phyloP scores from a whole-genome alignment of 148 eudicot species.

The Oxyria digyna region DNA sequence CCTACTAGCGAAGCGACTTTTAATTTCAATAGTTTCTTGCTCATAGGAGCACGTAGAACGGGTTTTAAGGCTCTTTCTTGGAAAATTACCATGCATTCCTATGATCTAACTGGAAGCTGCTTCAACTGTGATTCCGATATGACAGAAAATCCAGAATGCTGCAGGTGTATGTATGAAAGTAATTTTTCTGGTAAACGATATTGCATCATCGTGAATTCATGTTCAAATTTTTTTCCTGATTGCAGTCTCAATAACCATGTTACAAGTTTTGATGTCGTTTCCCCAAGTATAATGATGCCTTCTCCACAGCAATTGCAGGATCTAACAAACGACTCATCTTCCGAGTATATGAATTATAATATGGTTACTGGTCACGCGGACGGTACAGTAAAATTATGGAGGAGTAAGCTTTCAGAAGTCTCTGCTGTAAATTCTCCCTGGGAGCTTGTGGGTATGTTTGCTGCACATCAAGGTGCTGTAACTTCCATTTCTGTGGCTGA shows the following conservation, averaged over 20 bases:
- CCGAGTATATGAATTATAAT: constrained; percentile 41
- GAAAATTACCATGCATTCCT: constrained; percentile 50
- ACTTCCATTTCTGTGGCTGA: constrained; percentile 42
- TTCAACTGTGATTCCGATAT: constrained; percentile 15
- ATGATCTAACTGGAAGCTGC: constrained; percentile 23
- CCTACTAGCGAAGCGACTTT: constrained; percentile 27
- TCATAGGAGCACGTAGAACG: constrained; percentile 55
- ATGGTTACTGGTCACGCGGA: constrained; percentile 62
- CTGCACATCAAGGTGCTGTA: constrained; percentile 45
- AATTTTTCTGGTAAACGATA: constrained; percentile 48
- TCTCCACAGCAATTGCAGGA: constrained; percentile 21
- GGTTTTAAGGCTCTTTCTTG: constrained; percentile 56
- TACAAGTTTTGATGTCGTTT: constrained; percentile 46
- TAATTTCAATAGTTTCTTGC: constrained; percentile 28
- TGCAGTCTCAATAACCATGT: constrained; percentile 35
- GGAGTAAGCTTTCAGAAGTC: constrained; percentile 29
- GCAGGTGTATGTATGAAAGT: constrained; percentile 28
- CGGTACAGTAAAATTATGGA: constrained; percentile 84
- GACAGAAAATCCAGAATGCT: constrained; percentile 16
- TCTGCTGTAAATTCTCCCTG: constrained; percentile 30
- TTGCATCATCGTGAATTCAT: constrained; percentile 33
- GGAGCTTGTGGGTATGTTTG: constrained; percentile 77
- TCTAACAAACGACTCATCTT: constrained; percentile 20
- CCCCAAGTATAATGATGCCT: constrained; percentile 25
- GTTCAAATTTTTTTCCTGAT: constrained; percentile 51